A percentile compares a stretch with the other conserved stretches of the same genome.
These are phyloP conservation scores for Funneliformis mosseae DNA, from an alignment of 192 early-diverging fungal genomes.

Conservation along the genomic window DNA sequence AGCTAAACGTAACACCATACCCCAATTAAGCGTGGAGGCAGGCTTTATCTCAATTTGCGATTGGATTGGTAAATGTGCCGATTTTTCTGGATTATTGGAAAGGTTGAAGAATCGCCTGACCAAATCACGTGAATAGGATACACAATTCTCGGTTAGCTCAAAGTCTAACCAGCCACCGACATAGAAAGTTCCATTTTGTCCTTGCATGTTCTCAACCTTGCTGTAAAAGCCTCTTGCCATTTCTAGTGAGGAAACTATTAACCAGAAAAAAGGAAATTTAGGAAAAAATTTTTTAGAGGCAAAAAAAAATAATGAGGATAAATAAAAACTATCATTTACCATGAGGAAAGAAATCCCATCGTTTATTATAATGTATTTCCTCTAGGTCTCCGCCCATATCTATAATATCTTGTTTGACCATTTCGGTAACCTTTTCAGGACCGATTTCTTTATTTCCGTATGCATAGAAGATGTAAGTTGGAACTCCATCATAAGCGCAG, in stretches of 20 bases:
- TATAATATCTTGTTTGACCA: conserved; percentile 8
- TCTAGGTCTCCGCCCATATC: conserved; percentile 17
- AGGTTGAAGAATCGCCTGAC: conserved; percentile 9
- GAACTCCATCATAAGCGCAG: conserved; percentile 12
- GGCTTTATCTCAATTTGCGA: conserved; percentile 1
- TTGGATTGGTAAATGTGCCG: conserved; percentile 7
- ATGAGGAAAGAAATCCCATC: conserved; percentile 32
- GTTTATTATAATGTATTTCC: conserved; percentile 27
- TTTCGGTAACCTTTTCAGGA: conserved; percentile 13
- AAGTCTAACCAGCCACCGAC: conserved; percentile 27
- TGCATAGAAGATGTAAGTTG: conserved; percentile 20
- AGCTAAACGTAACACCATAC: neutral
- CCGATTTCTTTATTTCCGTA: conserved; percentile 5
- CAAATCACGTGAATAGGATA: conserved; percentile 2
- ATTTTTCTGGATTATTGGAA: neutral
- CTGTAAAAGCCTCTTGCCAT: conserved; percentile 24
- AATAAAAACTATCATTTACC: neutral
- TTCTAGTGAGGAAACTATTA: conserved; percentile 15
- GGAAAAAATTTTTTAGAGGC: neutral
- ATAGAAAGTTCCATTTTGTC: conserved; percentile 18
- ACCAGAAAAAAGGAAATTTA: neutral
- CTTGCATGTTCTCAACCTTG: conserved; percentile 21
- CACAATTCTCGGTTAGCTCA: conserved; percentile 21
- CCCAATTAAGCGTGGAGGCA: neutral
- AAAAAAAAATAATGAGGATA: neutral